phyloP scores from a whole-genome alignment of 306 rosid species.

The Acacia confusa region DNA sequence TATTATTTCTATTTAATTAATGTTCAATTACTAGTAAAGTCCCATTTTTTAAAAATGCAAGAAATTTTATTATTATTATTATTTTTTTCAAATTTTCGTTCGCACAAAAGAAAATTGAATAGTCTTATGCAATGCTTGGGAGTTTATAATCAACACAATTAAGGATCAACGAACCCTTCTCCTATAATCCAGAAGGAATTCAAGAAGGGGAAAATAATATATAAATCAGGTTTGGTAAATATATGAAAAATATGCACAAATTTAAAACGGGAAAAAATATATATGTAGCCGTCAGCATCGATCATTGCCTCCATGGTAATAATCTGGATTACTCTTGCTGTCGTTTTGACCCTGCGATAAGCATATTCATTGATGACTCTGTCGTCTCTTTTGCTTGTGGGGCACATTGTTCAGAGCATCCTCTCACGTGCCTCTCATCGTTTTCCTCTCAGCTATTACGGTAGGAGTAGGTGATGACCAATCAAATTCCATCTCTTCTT shows the following conservation, averaged over 20 bases:
- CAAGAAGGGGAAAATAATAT: not conserved
- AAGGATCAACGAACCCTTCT: not conserved
- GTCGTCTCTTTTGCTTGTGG: not conserved
- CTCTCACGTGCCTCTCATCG: not conserved
- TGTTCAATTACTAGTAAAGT: not conserved
- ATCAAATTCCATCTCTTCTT: not conserved
- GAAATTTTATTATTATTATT: too few relatives aligned
- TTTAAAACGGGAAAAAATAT: not conserved
- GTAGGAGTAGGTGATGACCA: not conserved
- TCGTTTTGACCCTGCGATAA: not conserved
- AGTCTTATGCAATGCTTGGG: not conserved
- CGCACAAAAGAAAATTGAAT: not conserved
- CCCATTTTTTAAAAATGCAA: not conserved
- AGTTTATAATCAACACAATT: not conserved
- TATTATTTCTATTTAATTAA: not conserved
- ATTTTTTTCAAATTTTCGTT: not conserved
- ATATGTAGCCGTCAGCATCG: not conserved
- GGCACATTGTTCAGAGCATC: not conserved
- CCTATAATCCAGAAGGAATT: not conserved
- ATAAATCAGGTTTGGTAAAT: not conserved
- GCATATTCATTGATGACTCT: not conserved
- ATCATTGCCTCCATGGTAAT: not conserved
- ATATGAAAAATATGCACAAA: not conserved
- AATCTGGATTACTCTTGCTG: not conserved
- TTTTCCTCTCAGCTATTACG: not conserved